A percentile compares a stretch with the other conserved stretches of the same genome.
Conservation (phyloP, 1,284 basidiomycete species). For the Marasmius fiardii region DNA sequence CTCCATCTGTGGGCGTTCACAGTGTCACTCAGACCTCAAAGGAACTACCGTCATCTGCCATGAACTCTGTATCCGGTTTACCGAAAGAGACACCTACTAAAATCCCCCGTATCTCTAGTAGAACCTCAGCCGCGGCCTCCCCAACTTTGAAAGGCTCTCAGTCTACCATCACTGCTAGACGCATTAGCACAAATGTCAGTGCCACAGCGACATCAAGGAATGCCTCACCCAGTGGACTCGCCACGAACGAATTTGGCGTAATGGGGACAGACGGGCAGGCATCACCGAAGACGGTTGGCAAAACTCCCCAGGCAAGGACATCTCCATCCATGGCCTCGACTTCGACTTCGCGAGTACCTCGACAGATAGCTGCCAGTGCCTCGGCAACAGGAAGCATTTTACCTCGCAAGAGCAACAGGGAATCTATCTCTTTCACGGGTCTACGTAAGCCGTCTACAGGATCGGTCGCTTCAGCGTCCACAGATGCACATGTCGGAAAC, state of each 20-base stretch:
- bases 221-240: slow-evolving; percentile 53
- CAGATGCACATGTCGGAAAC: slow-evolving; percentile 38
- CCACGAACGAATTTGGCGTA: slow-evolving; percentile 75
- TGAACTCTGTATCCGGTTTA: slow-evolving; percentile 48
- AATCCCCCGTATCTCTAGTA: slow-evolving; percentile 88
- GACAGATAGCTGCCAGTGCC: slow-evolving; percentile 56
- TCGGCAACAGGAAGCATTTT: slow-evolving; percentile 36
- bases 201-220: slow-evolving; percentile 52
- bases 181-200: slow-evolving; percentile 57
- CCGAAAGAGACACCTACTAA: slow-evolving; percentile 87
- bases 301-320: slow-evolving; percentile 41
- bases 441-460: slow-evolving; percentile 78
- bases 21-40: slow-evolving; percentile 48
- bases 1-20: slow-evolving; percentile 75
- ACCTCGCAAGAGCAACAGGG: slow-evolving; percentile 66
- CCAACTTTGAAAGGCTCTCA: slow-evolving; percentile 55
- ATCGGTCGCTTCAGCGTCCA: slow-evolving; percentile 64
- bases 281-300: slow-evolving; percentile 35
- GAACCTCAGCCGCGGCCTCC: slow-evolving; percentile 66
- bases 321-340: slow-evolving; percentile 49
- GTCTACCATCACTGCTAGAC: slow-evolving; percentile 47
- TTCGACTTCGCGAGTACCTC: slow-evolving; percentile 56
- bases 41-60: slow-evolving; percentile 50
- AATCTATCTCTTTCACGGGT: slow-evolving; percentile 71
- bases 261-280: slow-evolving; percentile 54